phyloP scores from a whole-genome alignment of 2,329 filamentous ascomycete genomes.

The Claviceps sp. region DNA sequence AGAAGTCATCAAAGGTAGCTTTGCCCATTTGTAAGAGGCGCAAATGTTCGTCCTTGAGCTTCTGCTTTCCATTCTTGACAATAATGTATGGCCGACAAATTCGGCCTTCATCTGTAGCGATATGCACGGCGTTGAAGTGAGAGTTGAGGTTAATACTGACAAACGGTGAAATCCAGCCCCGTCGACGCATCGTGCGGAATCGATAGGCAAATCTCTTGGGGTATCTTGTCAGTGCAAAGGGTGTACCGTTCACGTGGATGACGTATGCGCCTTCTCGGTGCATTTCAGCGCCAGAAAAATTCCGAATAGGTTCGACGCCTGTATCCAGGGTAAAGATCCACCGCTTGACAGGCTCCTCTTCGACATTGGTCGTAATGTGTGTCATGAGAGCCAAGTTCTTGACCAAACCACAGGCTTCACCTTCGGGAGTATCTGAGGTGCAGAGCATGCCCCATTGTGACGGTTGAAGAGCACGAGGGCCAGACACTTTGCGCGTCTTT shows the following conservation, averaged over 20 bases:
- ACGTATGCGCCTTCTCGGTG: conserved; percentile 75
- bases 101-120: conserved; percentile 91
- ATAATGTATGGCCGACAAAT: conserved; percentile 95
- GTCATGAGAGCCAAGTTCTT: conserved; percentile 99
- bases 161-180: conserved; percentile 88
- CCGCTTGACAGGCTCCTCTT: conserved; percentile 78
- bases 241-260: conserved; percentile 91
- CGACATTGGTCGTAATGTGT: conserved; percentile 93
- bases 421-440: conserved; percentile 93
- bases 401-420: conserved; percentile 92
- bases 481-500: conserved; percentile 93
- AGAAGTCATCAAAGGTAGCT: conserved; percentile 85
- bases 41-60: conserved; percentile 65
- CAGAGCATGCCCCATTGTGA: conserved; percentile 99
- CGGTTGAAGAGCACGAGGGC: conserved; percentile 86
- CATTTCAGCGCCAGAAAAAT: conserved; percentile 65
- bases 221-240: conserved; percentile 71
- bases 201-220: conserved; percentile 76
- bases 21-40: conserved; percentile 70
- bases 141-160: conserved; percentile 94
- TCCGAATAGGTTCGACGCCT: conserved; percentile 63
- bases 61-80: conserved; percentile 75
- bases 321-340: conserved; percentile 79
- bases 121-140: conserved; percentile 81
- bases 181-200: conserved; percentile 77